These are phyloP conservation scores for Cladosporium sphaerospermum DNA, from an alignment of 2,329 filamentous ascomycete genomes.

Conservation along the genomic window DNA sequence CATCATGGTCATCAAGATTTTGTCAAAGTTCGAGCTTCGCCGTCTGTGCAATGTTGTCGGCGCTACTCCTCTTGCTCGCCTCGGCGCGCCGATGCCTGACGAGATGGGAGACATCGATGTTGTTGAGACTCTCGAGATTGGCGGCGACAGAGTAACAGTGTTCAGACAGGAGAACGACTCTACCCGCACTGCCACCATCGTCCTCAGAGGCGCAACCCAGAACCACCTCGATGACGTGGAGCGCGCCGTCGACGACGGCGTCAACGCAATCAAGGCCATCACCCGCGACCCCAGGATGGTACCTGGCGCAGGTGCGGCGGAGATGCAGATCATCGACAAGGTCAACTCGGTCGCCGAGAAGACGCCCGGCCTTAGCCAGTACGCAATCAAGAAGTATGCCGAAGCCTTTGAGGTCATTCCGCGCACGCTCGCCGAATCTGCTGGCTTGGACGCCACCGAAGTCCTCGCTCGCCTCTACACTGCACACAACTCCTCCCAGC, in stretches of 20 bases:
- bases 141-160: conserved; percentile 94
- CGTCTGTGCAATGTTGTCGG: conserved; percentile 93
- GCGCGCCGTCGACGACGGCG: conserved; percentile 92
- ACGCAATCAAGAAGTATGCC: conserved; percentile 94
- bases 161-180: conserved; percentile 94
- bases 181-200: conserved; percentile 88
- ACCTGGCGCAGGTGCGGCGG: conserved; percentile 87
- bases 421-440: conserved; percentile 87
- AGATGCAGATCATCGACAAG: conserved; percentile 87
- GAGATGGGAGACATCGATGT: conserved; percentile 95
- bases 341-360: conserved; percentile 87
- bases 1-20: conserved; percentile 91
- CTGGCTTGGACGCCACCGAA: conserved; percentile 94
- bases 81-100: conserved; percentile 98
- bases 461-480: conserved; percentile 88
- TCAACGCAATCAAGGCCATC: conserved; percentile 98
- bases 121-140: conserved; percentile 95
- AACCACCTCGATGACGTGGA: conserved; percentile 97
- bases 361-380: conserved; percentile 86
- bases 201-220: conserved; percentile 90
- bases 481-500: conserved; percentile 52
- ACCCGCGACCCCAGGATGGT: conserved; percentile 88
- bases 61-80: conserved; percentile 87
- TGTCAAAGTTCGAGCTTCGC: conserved; percentile 96
- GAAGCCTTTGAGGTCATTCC: conserved; percentile 98